Percentiles rank a stretch among this genome's conserved stretches.
phyloP scores from a whole-genome alignment of 2,329 filamentous ascomycete genomes.

The Magnaporthales sp. region DNA sequence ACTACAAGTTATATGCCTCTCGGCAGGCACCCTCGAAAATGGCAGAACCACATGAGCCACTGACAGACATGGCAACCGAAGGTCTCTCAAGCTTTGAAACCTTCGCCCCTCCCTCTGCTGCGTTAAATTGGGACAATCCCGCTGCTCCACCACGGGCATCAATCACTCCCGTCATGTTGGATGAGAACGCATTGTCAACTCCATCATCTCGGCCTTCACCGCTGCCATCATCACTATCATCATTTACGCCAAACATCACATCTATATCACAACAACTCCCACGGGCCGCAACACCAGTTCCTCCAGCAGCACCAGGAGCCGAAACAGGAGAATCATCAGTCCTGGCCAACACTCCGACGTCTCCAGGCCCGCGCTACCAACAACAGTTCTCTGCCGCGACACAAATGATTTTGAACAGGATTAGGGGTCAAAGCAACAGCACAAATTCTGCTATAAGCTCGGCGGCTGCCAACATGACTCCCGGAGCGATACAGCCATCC shows the following conservation, averaged over 20 bases:
- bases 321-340: not conserved
- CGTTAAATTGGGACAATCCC: not conserved
- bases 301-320: not conserved
- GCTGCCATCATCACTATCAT: not conserved
- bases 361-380: slow-evolving; percentile 14
- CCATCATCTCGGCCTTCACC: not conserved
- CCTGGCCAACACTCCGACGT: not conserved
- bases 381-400: slow-evolving; percentile 25
- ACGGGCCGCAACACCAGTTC: not conserved
- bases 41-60: not conserved
- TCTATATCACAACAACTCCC: not conserved
- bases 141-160: not conserved
- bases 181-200: not conserved
- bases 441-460: slow-evolving; percentile 25
- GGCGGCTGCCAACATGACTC: slow-evolving; percentile 15
- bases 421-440: slow-evolving; percentile 22
- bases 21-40: not conserved
- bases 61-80: not conserved
- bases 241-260: not conserved
- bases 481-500: slow-evolving; percentile 20
- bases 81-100: not conserved
- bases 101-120: not conserved
- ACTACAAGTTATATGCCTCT: not conserved
- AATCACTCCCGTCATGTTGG: not conserved
- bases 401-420: slow-evolving; percentile 29